A percentile compares a stretch with the other conserved stretches of the same genome.
Evolutionary conservation across 352 stramenopile species (phyloP).

Genomic region (Phytophthora fragariaefolia): DNA sequence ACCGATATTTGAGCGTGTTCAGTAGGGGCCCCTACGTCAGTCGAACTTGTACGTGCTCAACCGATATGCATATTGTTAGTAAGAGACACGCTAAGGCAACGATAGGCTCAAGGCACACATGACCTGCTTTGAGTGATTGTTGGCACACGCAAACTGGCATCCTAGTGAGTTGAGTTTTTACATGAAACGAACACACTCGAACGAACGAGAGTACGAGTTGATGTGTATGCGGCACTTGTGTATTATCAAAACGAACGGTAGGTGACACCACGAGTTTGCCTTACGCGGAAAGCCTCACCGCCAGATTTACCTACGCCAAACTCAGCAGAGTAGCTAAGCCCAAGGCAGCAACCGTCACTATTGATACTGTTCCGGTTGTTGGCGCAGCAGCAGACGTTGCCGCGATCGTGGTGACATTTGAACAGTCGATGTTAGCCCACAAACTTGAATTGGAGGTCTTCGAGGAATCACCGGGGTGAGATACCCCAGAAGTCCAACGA

Average conservation of each 20-base stretch:
- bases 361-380: neutral
- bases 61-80: neutral
- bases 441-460: conserved; percentile 33
- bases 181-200: neutral
- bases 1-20: neutral
- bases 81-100: neutral
- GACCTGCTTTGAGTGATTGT: neutral
- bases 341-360: conserved; percentile 7
- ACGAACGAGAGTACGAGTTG: neutral
- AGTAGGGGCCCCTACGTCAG: neutral
- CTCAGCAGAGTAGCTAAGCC: conserved; percentile 12
- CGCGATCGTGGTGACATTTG: conserved; percentile 23
- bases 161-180: neutral
- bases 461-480: conserved; percentile 35
- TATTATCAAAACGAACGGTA: neutral
- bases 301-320: conserved; percentile 16
- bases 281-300: too few relatives aligned
- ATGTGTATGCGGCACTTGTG: neutral
- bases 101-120: conserved; percentile 3
- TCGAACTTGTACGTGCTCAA: neutral
- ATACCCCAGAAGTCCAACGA: conserved; percentile 31
- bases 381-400: conserved; percentile 16
- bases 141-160: conserved; percentile 1
- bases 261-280: too few relatives aligned
- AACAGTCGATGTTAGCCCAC: conserved; percentile 37